Evolutionary conservation across 2,329 filamentous ascomycete species (phyloP), one percentile per base, ranked within the genome.

Genomic region (Mollisiaceae sp.): DNA sequence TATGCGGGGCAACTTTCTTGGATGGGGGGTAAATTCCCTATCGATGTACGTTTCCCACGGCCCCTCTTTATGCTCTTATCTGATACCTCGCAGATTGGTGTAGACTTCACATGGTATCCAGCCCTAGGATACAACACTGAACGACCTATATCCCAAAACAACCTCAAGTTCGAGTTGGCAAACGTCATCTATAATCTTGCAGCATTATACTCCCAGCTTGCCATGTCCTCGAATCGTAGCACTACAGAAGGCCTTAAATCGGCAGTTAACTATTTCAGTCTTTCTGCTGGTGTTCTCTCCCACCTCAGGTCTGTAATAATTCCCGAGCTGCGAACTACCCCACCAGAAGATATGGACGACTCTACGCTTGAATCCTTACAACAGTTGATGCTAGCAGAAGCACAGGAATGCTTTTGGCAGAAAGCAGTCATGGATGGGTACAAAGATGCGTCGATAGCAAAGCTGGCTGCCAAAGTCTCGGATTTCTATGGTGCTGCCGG

Each of bases 351-450:
- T 76, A 97, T 99, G 93, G 95, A 99, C 73, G 85, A 88, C 59
- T 86, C 91, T 74, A 97, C 94, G 0, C 82, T 99, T 57, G 91
- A 94, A 73, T 92, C 92, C 60, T 80, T 98, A 55, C 87, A 91
- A 71, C 87, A 94, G 76, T 83, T 99, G 36, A 88, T 97, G 77
- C 84, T 99, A 11, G 94, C 94, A 0, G 93, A 99, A 77, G 94
- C 91, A 35, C 95, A 99, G 76, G 95, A 99, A 79, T 98, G 94
- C 76, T 98, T 95, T 78, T 99, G 95, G 95, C 91, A 95, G 72
- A 98, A 97, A 77, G 94, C 95, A 0, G 94, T 97, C 65, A 94
- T 96, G 81, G 94, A 97, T 76, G 89, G 90, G 27, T 88, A 97
- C 79, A 97, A 97, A 77, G 95, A 99, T 76, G 91, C 89, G 1